Conservation (phyloP, 2,329 filamentous ascomycete species). For the Colletotrichum sp. region DNA sequence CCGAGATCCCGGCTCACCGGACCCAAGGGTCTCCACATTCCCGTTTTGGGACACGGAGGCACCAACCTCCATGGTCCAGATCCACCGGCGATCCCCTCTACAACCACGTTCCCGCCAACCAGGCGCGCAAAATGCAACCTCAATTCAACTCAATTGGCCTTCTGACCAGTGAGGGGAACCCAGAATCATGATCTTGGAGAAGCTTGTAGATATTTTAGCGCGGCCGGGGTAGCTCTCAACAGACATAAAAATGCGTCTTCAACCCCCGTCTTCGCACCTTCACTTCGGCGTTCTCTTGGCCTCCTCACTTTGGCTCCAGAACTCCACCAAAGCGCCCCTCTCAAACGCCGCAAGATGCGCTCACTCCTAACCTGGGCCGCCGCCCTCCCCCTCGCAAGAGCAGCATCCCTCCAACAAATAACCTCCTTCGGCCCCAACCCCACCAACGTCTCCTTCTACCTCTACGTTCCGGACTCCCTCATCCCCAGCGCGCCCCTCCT, state of each 20-base stretch:
- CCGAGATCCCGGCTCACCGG: neutral
- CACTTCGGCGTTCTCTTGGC: no score
- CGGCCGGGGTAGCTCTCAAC: neutral
- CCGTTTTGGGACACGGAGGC: slow-evolving; percentile 13
- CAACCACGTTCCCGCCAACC: neutral
- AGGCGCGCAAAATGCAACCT: neutral
- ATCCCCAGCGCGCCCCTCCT: slow-evolving; percentile 53
- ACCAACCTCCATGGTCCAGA: slow-evolving; percentile 8
- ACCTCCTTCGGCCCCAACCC: slow-evolving; percentile 49
- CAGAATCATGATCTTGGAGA: neutral
- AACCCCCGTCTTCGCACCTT: neutral
- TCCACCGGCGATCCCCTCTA: neutral
- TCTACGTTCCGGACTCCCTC: slow-evolving; percentile 50
- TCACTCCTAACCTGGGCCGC: neutral
- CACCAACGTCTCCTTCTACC: slow-evolving; percentile 56
- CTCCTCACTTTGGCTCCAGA: neutral
- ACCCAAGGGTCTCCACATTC: neutral
- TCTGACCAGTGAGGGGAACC: neutral
- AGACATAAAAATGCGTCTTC: neutral
- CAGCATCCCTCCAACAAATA: slow-evolving; percentile 15
- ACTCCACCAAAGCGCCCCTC: rapidly evolving
- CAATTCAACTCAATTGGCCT: neutral
- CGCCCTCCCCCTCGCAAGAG: slow-evolving; percentile 2
- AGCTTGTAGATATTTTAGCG: neutral
- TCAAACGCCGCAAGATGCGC: neutral